Base-by-base conservation (phyloP, 2,329 filamentous ascomycete genomes). In the Aspergillus novofumigatus region DNA sequence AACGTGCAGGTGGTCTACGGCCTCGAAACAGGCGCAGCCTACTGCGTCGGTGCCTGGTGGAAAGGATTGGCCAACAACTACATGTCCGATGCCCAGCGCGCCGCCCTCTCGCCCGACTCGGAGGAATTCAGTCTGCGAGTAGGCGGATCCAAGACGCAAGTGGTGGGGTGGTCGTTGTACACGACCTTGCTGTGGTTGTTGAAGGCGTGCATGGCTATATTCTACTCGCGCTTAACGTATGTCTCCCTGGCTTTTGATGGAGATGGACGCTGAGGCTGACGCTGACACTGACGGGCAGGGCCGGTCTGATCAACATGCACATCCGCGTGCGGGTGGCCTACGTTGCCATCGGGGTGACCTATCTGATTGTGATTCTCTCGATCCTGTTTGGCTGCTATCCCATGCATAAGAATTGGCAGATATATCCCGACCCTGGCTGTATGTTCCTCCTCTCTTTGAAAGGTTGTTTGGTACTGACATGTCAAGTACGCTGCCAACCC, bases 381-480 rank as follows among this genome's bases (percentile, higher is more conserved):
- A 77, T 85, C 38, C 75, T 84, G 14, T 71, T 81, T 3, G 77
- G 78, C 7, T 86, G 84, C 60, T 74, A 75, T 25, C 83, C 83
- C 0, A 77, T 86, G 53, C 61, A 72, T 26, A 77, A 77, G 42
- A 81, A 83, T 63, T 86, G 83, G 83, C 82, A 86, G 66, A 84
- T 86, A 51, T 72, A 79, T 53, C 84, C 84, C 0, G 69, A 86
- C 29, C 83, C 83, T 0, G 82, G 83, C 10, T 78, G 80, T 82
- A 65, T 62, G 79, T 71, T 71, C 6, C 21, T 23, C 3, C 21
- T 21, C 21, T 45, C 32, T 2, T 14, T n/a, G n/a, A 11, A 32
- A 14, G 11, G 11, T 6, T 32, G 11, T 11, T 14, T 14, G 5
- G 5, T 14, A 14, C 29, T 32, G 32, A 35, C 32, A 6, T 35